Evolutionary conservation across 306 rosid genomes (phyloP).

Genomic region (Sophora flavescens): DNA sequence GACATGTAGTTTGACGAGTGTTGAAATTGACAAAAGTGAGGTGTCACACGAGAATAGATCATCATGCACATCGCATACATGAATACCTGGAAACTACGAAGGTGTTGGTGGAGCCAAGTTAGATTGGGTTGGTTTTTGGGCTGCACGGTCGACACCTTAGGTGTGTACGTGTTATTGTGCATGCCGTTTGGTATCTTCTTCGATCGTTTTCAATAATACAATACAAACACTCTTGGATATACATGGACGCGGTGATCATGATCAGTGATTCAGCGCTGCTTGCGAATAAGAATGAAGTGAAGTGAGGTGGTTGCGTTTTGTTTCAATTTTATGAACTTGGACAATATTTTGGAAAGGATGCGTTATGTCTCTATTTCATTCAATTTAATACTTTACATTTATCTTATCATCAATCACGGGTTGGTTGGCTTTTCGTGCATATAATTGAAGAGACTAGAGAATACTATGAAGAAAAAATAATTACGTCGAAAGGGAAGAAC

Average conservation of each 20-base stretch:
- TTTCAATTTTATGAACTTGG: neutral
- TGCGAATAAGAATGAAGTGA: no score
- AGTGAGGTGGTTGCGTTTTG: no score
- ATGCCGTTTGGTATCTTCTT: neutral
- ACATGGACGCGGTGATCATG: conserved; percentile 1
- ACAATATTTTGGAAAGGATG: neutral
- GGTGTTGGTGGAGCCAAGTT: no score
- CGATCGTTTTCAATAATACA: neutral
- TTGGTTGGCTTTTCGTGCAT: no score
- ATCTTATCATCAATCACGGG: no score
- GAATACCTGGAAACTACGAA: no score
- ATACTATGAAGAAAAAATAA: no score
- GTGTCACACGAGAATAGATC: neutral
- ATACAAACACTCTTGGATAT: neutral
- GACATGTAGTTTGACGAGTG: conserved; percentile 53
- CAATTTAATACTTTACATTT: no score
- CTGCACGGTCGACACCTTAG: neutral
- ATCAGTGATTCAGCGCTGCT: neutral
- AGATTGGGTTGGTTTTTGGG: neutral
- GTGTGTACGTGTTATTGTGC: conserved; percentile 36
- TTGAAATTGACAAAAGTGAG: conserved; percentile 34
- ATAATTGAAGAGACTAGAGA: no score
- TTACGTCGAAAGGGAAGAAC: no score
- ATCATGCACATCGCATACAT: neutral
- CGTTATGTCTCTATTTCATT: no score